These are phyloP conservation scores for Yamadazyma insecticola DNA, from an alignment of 805 yeast species.

Conservation along the genomic window DNA sequence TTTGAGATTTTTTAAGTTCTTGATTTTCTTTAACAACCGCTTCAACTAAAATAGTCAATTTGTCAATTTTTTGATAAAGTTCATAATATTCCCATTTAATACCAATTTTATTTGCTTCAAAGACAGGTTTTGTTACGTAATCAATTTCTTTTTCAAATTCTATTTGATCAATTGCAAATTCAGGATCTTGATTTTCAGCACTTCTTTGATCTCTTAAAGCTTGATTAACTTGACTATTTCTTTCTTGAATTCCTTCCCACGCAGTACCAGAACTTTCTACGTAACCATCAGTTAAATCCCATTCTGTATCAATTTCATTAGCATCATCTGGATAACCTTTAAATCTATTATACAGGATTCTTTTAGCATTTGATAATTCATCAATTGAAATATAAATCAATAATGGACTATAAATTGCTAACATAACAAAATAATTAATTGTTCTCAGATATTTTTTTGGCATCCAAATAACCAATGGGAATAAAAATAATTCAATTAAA, in stretches of 20 bases:
- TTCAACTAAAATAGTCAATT: conserved; percentile 37
- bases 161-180: conserved; percentile 47
- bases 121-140: conserved; percentile 54
- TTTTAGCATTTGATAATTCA: conserved; percentile 63
- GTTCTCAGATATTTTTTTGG: conserved; percentile 26
- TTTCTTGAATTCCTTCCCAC: conserved; percentile 35
- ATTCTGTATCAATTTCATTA: conserved; percentile 69
- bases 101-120: conserved; percentile 49
- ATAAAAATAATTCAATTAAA: conserved; percentile 51
- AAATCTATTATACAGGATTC: conserved; percentile 67
- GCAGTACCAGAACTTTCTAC: conserved; percentile 27
- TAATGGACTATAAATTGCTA: conserved; percentile 63
- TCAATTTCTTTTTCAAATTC: conserved; percentile 51
- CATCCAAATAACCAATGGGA: conserved; percentile 31
- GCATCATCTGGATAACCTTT: conserved; percentile 70
- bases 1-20: conserved; percentile 20
- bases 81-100: conserved; percentile 62
- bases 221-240: conserved; percentile 33
- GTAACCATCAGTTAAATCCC: conserved; percentile 81
- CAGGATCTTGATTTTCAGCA: conserved; percentile 69
- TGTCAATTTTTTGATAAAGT: conserved; percentile 48
- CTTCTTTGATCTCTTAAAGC: conserved; percentile 46
- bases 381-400: conserved; percentile 54
- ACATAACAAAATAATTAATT: conserved; percentile 56
- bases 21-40: conserved; percentile 31